These are phyloP conservation scores for Cryptomeria japonica DNA, from an alignment of 75 land plant genomes.

Conservation along the genomic window DNA sequence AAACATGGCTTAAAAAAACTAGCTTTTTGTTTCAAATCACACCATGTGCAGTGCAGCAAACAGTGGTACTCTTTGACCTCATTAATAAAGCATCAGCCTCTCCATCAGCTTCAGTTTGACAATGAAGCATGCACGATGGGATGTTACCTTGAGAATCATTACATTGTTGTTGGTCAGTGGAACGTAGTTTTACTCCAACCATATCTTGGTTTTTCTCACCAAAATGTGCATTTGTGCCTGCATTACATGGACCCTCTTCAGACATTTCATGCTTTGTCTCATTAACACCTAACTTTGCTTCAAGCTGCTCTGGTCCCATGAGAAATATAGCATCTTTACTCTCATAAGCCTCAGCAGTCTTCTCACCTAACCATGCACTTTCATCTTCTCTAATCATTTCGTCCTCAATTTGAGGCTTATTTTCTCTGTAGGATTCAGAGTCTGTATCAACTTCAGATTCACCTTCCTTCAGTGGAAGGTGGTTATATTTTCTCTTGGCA, in stretches of 20 bases:
- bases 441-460: constrained; percentile 47
- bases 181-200: background rate
- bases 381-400: constrained; percentile 18
- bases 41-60: constrained; percentile 1
- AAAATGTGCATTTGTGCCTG: background rate
- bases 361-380: constrained; percentile 21
- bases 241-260: background rate
- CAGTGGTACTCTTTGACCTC: background rate
- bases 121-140: background rate
- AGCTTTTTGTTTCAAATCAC: background rate
- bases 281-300: background rate
- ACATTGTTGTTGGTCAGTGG: background rate
- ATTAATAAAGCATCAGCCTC: background rate
- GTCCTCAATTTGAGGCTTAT: constrained; percentile 23
- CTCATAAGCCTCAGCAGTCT: constrained; percentile 16
- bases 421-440: constrained; percentile 32
- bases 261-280: background rate
- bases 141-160: constrained; percentile 1
- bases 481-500: constrained; percentile 47
- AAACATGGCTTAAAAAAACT: background rate
- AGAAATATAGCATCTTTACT: background rate
- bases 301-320: background rate
- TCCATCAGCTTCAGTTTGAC: background rate
- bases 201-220: background rate
- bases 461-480: constrained; percentile 35